phyloP scores from a whole-genome alignment of 306 rosid species.

The Macrotyloma uniflorum region DNA sequence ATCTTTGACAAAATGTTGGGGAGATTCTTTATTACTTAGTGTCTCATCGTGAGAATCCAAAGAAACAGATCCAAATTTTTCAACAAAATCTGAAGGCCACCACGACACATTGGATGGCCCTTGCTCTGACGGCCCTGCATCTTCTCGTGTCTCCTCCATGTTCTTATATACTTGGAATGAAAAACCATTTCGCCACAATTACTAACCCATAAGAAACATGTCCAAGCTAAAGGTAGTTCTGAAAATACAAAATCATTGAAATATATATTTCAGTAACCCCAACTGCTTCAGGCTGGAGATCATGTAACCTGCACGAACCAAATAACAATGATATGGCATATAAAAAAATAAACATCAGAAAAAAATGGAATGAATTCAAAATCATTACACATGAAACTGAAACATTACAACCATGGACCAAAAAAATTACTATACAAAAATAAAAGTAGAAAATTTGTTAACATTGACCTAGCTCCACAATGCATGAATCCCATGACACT shows the following conservation, averaged over 20 bases:
- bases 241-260: conserved; percentile 44
- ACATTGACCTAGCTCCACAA: conserved; percentile 8
- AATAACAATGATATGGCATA: conserved; percentile 19
- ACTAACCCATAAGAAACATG: conserved; percentile 68
- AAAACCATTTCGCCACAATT: conserved; percentile 85
- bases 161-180: conserved; percentile 61
- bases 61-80: conserved; percentile 85
- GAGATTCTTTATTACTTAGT: conserved; percentile 60
- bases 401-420: conserved; percentile 12
- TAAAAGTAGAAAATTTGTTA: conserved; percentile 7
- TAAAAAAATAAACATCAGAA: conserved; percentile 10
- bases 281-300: conserved; percentile 72
- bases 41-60: conserved; percentile 78
- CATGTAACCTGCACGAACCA: conserved; percentile 65
- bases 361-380: conserved; percentile 15
- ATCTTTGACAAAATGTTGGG: conserved; percentile 54
- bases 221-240: conserved; percentile 49
- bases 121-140: conserved; percentile 83
- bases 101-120: conserved; percentile 84
- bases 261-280: conserved; percentile 42
- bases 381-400: conserved; percentile 18
- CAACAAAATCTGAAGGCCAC: conserved; percentile 93
- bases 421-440: conserved; percentile 32
- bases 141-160: conserved; percentile 95
- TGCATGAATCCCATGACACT: conserved; percentile 25